A percentile compares a stretch with the other conserved stretches of the same genome.
phyloP scores from a whole-genome alignment of 495 filamentous ascomycete genomes.

The Tuber indicum region DNA sequence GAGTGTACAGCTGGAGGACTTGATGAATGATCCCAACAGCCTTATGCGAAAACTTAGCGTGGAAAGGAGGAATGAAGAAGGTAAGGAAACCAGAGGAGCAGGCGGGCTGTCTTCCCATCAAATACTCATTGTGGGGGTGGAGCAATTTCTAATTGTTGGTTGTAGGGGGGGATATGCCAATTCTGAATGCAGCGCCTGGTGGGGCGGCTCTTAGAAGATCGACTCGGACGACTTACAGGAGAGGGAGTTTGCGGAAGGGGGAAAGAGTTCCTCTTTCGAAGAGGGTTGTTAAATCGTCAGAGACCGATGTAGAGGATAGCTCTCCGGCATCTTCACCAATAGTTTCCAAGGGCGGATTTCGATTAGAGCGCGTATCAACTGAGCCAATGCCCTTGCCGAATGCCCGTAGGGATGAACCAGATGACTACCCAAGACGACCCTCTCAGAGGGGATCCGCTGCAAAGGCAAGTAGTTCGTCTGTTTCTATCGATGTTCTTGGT shows the following conservation, averaged over 20 bases:
- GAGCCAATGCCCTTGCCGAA: slow-evolving; percentile 57
- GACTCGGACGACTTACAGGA: slow-evolving; percentile 84
- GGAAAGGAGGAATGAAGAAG: slow-evolving; percentile 45
- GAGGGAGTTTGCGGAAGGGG: slow-evolving; percentile 75
- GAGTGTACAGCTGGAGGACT: slow-evolving; percentile 58
- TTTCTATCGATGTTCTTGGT: slow-evolving; percentile 31
- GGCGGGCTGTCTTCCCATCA: neutral
- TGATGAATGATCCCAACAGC: slow-evolving; percentile 75
- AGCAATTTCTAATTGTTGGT: slow-evolving; percentile 17
- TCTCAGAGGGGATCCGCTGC: slow-evolving; percentile 7
- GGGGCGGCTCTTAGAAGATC: slow-evolving; percentile 78
- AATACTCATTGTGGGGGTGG: neutral
- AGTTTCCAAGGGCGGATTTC: slow-evolving; percentile 50
- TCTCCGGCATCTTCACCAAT: slow-evolving; percentile 47
- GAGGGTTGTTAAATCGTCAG: slow-evolving; percentile 56
- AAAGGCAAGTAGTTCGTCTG: slow-evolving; percentile 29
- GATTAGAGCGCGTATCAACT: slow-evolving; percentile 64
- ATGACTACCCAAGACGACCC: slow-evolving; percentile 20
- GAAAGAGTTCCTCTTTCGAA: slow-evolving; percentile 72
- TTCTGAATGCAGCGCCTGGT: slow-evolving; percentile 64
- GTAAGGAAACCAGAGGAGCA: slow-evolving; percentile 17
- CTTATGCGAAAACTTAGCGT: slow-evolving; percentile 61
- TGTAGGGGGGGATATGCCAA: slow-evolving; percentile 62
- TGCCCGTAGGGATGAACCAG: slow-evolving; percentile 18
- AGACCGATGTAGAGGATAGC: slow-evolving; percentile 55